Conservation (phyloP, 768 basidiomycete genomes). For the Leccinellum albellum region DNA sequence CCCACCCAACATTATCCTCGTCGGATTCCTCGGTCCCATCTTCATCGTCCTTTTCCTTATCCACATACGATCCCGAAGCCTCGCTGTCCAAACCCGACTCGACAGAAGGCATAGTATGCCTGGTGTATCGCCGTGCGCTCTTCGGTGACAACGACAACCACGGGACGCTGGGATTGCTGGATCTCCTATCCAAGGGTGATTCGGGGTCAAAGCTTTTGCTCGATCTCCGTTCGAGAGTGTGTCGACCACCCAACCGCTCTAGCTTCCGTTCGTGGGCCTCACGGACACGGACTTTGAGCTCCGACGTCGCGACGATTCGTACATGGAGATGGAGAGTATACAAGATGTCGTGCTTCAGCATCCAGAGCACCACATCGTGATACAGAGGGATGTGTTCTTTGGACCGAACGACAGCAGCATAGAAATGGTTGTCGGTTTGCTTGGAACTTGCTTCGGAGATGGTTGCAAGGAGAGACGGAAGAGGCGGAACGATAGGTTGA, state of each 20-base stretch:
- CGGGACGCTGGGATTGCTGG: conserved; percentile 25
- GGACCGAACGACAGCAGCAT: conserved; percentile 68
- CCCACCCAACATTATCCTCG: conserved; percentile 48
- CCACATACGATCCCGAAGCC: conserved; percentile 25
- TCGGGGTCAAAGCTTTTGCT: conserved; percentile 19
- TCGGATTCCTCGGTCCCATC: conserved; percentile 39
- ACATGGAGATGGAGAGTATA: conserved; percentile 83
- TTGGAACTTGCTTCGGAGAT: conserved; percentile 69
- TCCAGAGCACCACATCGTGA: conserved; percentile 84
- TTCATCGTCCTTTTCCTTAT: conserved; percentile 32
- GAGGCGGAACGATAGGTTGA: conserved; percentile 56
- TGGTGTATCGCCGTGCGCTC: conserved; percentile 43
- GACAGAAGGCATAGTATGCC: conserved; percentile 39
- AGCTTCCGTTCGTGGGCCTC: conserved; percentile 36
- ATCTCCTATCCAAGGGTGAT: conserved; percentile 13
- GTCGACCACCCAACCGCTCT: conserved; percentile 25
- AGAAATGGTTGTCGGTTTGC: conserved; percentile 70
- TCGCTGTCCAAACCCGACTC: conserved; percentile 46
- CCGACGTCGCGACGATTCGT: conserved; percentile 73
- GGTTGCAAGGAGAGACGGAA: conserved; percentile 69
- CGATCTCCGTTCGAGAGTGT: conserved; percentile 20
- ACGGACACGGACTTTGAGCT: conserved; percentile 71
- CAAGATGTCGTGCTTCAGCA: conserved; percentile 83
- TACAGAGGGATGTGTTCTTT: conserved; percentile 68
- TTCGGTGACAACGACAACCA: conserved; percentile 59